Conservation (phyloP, 352 stramenopile species). For the Thraustochytrium sp. region DNA sequence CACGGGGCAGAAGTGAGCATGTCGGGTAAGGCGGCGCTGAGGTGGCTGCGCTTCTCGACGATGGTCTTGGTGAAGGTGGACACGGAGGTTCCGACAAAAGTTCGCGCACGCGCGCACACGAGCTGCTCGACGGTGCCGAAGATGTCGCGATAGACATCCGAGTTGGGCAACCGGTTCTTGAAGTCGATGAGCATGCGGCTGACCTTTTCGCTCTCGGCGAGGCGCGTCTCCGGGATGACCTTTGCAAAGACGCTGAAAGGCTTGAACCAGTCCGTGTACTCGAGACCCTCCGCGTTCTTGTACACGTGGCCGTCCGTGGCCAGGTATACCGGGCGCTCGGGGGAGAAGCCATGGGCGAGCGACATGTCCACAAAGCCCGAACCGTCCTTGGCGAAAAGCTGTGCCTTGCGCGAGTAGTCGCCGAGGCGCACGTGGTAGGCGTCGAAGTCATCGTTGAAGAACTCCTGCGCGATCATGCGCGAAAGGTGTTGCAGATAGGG, state of each 20-base stretch:
- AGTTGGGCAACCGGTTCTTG: neutral
- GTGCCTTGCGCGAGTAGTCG: slow-evolving; percentile 31
- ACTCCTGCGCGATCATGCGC: neutral
- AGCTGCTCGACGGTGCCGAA: slow-evolving; percentile 35
- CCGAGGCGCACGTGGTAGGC: slow-evolving; percentile 36
- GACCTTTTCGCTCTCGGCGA: neutral
- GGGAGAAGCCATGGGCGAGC: neutral
- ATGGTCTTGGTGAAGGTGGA: slow-evolving; percentile 39
- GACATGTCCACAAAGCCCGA: neutral
- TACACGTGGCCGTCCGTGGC: neutral
- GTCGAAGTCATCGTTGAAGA: slow-evolving; percentile 40
- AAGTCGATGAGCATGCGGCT: neutral
- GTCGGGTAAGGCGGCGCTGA: neutral
- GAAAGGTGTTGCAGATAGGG: slow-evolving; percentile 22
- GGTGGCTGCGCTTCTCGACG: neutral
- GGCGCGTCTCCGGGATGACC: neutral
- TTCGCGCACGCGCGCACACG: slow-evolving; percentile 16
- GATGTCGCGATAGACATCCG: neutral
- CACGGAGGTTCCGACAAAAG: slow-evolving; percentile 28
- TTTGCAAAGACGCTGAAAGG: neutral
- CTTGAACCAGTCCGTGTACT: neutral
- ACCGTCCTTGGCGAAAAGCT: neutral
- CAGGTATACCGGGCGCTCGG: slow-evolving; percentile 4
- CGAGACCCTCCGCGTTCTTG: neutral
- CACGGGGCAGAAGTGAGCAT: neutral